Percentiles rank a stretch among this genome's conserved stretches.
phyloP scores from a whole-genome alignment of 2,329 filamentous ascomycete genomes.

The Xylariaceae sp. region DNA sequence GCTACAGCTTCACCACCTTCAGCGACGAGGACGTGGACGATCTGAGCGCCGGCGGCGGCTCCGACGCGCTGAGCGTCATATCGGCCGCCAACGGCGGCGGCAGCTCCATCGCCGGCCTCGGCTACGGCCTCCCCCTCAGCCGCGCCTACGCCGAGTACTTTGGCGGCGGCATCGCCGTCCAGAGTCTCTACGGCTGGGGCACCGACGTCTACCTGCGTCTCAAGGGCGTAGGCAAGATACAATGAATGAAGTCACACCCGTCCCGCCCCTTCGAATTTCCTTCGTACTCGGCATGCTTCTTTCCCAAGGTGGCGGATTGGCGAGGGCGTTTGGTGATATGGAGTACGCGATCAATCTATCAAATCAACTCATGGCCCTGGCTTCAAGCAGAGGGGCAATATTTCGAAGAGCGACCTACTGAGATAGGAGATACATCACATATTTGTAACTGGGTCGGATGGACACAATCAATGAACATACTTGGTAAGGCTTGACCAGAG shows the following conservation, averaged over 20 bases:
- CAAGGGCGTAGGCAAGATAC: constrained; percentile 53
- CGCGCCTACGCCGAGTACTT: constrained; percentile 97
- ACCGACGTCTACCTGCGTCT: constrained; percentile 61
- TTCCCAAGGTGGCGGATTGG: too few species aligned
- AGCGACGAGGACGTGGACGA: constrained; percentile 51
- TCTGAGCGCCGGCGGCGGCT: constrained; percentile 34
- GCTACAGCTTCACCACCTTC: constrained; percentile 96
- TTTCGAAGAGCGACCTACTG: too few species aligned
- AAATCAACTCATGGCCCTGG: too few species aligned
- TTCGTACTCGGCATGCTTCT: too few species aligned
- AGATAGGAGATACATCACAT: too few species aligned
- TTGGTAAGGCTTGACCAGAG: too few species aligned
- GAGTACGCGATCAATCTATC: too few species aligned
- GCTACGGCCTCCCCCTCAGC: constrained; percentile 85
- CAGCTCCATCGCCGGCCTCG: constrained; percentile 84
- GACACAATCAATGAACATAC: too few species aligned
- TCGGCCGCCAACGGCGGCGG: constrained; percentile 62
- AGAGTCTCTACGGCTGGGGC: constrained; percentile 92
- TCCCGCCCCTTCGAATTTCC: too few species aligned
- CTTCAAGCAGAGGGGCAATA: too few species aligned
- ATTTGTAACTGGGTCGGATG: too few species aligned
- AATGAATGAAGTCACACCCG: constrained; percentile 1
- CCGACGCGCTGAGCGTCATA: constrained; percentile 69
- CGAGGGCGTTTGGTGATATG: too few species aligned
- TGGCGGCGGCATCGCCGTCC: constrained; percentile 88